phyloP scores from a whole-genome alignment of 345 rosid genomes.

The Punica granatum region DNA sequence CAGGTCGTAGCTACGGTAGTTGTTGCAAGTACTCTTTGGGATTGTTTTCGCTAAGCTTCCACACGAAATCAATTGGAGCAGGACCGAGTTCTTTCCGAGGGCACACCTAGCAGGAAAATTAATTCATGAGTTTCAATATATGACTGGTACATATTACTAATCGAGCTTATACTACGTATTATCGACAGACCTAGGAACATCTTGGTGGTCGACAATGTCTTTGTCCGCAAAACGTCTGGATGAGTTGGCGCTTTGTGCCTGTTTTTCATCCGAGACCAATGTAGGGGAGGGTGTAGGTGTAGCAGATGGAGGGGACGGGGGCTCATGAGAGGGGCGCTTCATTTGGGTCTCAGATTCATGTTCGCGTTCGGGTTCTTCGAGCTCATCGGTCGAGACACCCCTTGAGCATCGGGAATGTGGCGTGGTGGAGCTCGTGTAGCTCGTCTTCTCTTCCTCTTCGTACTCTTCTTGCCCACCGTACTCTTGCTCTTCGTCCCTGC shows the following conservation, averaged over 20 bases:
- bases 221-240: neutral
- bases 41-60: slow-evolving; percentile 43
- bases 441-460: slow-evolving; percentile 75
- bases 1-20: slow-evolving; percentile 16
- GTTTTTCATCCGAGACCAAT: neutral
- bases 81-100: slow-evolving; percentile 11
- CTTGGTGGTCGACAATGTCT: neutral
- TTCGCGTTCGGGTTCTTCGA: slow-evolving; percentile 25
- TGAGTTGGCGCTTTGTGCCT: neutral
- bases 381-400: slow-evolving; percentile 71
- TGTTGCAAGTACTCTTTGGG: neutral
- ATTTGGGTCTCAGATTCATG: neutral
- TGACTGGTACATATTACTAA: too few relatives aligned
- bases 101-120: neutral
- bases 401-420: slow-evolving; percentile 78
- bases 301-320: neutral
- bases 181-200: neutral
- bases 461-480: slow-evolving; percentile 42
- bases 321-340: neutral
- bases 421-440: slow-evolving; percentile 75
- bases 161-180: neutral
- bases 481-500: slow-evolving; percentile 19
- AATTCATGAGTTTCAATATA: neutral
- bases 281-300: neutral
- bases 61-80: slow-evolving; percentile 45